Evolutionary conservation across 306 rosid species (phyloP).

Genomic region (Dalbergia oliveri): DNA sequence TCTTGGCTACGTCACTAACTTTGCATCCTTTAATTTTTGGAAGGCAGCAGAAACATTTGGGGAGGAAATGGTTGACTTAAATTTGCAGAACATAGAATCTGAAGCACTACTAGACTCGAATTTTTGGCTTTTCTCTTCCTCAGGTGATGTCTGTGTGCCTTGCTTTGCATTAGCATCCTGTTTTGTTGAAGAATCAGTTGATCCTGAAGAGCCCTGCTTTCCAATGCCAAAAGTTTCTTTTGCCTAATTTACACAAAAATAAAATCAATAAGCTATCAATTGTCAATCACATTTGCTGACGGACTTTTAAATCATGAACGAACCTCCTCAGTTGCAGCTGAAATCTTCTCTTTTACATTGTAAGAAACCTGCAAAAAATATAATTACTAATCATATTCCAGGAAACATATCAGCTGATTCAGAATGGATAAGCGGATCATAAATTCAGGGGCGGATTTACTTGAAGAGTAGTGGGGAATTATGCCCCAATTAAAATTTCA

Average conservation of each 20-base stretch:
- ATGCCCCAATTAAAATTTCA: too few species aligned
- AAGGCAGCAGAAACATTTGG: conserved; percentile 70
- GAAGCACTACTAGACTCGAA: conserved; percentile 55
- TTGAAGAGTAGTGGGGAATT: too few species aligned
- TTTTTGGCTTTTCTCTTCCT: conserved; percentile 61
- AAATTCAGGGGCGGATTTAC: background rate
- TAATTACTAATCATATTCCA: conserved; percentile 28
- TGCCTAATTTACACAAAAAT: conserved; percentile 58
- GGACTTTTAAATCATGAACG: conserved; percentile 41
- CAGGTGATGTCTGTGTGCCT: conserved; percentile 51
- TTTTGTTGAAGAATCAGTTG: conserved; percentile 61
- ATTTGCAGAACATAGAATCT: conserved; percentile 76
- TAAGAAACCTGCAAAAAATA: conserved; percentile 71
- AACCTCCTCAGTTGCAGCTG: conserved; percentile 91
- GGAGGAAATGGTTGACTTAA: conserved; percentile 74
- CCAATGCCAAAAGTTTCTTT: conserved; percentile 80
- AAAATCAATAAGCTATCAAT: conserved; percentile 35
- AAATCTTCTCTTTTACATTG: conserved; percentile 83
- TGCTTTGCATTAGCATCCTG: conserved; percentile 59
- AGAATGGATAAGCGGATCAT: conserved; percentile 12
- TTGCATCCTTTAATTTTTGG: conserved; percentile 72
- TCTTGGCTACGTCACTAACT: conserved; percentile 78
- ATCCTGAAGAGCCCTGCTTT: conserved; percentile 67
- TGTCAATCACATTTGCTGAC: conserved; percentile 23
- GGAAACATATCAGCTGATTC: background rate